Base-by-base conservation (phyloP, 2,329 filamentous ascomycete species). In the Fragosphaeria purpurea region DNA sequence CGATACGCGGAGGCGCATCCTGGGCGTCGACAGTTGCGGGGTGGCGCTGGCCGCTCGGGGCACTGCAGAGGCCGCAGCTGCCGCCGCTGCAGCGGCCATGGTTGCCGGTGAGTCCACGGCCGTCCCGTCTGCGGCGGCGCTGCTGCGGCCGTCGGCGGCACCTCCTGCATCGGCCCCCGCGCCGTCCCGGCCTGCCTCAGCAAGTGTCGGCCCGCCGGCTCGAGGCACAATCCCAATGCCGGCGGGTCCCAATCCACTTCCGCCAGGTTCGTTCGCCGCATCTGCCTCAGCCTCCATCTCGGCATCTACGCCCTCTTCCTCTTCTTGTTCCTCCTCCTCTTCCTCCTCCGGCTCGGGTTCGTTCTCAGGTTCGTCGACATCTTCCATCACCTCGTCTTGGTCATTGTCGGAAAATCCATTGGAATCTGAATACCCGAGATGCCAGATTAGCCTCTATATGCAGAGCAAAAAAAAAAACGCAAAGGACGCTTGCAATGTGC, bases 1-100 rank as follows among this genome's bases (percentile, higher is more conserved):
- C 1, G 86, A 80, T n/a, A 89, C 75, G 46, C 70, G 74, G 1
- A 83, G 85, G 45, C 78, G 80, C 59, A 65, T 72, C 54, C 58
- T 63, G 42, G 60, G 65, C 7, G n/a, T 41, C 3, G 51, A 34
- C 7, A 41, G 35, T 22, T 22, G 22, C 2, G 50, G 49, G 70
- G 62, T 64, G 12, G 54, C 46, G 35, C 57, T 55, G 13, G 62
- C 61, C 6, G 57, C 58, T 2, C 63, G 60, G 1, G 67, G 64
- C 32, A 62, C 54, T 7, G 61, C 48, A 2, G 2, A 5, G 2
- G 11, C 31, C 10, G 32, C 12, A 13, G 33, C 12, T 31, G 50
- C 44, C 3, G 37, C 38, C 1, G 51, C 34, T 10, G 48, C 41
- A 5, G 47, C 46, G 5, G 46, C 48, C 38, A 53, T 53, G 6